Base-by-base conservation (phyloP, 371 early-diverging fungal genomes). In the Massospora cicadina region DNA sequence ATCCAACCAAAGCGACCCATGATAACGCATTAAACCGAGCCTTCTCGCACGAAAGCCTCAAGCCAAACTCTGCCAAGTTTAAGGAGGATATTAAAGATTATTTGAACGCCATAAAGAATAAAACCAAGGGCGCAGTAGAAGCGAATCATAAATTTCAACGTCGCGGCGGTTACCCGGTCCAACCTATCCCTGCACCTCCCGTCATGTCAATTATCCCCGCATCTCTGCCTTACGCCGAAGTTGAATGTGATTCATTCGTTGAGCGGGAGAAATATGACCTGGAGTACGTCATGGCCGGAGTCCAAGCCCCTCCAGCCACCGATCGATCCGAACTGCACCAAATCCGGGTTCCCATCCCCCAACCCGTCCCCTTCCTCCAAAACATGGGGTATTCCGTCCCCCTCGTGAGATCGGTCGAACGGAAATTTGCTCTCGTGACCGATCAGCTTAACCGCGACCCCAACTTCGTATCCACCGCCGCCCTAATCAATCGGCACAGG, bases 401-500 rank as follows among this genome's bases (percentile, higher is more conserved):
- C 3, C 25, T n/a, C 31, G 65, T 65, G 1, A 3, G 65, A 1
- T 7, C 55, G 13, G 25, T 57, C 30, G 65, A 65, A 31, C 21
- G 57, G 7, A 2, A 26, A 17, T 55, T 65, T 31, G 65, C 65
- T 2, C 27, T 30, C 13, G 29, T 3, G 2, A 29, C 32, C 33
- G 3, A 28, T 27, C 23, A 31, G 21, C 2, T 65, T 3, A 65
- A 65, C 57, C 10, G 28, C 25, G 30, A 55, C 32, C 13, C 25
- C 7, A 32, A 65, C 24, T 57, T 23, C 26, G 33, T 65, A 1
- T 65, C 65, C 12, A 13, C 31, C 25, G 65, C 65, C 21, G 56
- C 65, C n/a, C 31, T 65, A n/a, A 57, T 65, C 23, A 65, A 65
- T 23, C n/a, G 27, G 10, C n/a, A 53, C 30, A 63, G 55, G 25